phyloP scores from a whole-genome alignment of 345 rosid species.

The Schrenkiella parvula region DNA sequence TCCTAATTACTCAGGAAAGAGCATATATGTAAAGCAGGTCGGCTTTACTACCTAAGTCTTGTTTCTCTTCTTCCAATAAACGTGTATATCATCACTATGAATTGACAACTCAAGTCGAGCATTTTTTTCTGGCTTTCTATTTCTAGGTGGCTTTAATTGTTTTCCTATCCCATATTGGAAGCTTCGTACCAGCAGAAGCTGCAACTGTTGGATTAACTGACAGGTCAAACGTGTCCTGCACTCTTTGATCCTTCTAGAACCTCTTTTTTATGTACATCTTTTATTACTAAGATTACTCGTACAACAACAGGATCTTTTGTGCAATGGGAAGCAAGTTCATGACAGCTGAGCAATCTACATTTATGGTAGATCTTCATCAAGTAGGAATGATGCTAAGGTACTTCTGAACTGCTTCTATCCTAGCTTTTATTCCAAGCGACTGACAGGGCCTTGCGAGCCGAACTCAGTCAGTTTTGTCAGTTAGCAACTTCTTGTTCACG shows the following conservation, averaged over 20 bases:
- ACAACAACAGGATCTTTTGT: slow-evolving; percentile 75
- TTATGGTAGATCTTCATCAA: slow-evolving; percentile 98
- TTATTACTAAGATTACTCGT: slow-evolving; percentile 20
- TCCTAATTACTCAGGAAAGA: slow-evolving; percentile 97
- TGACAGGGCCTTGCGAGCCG: neutral
- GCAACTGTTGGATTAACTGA: slow-evolving; percentile 95
- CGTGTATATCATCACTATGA: neutral
- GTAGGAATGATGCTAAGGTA: slow-evolving; percentile 97
- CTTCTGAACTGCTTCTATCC: neutral
- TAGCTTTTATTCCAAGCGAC: neutral
- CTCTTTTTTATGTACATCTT: neutral
- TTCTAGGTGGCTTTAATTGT: slow-evolving; percentile 91
- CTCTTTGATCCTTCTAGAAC: slow-evolving; percentile 20
- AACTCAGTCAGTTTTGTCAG: neutral
- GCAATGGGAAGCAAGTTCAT: slow-evolving; percentile 90
- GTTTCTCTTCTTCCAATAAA: neutral
- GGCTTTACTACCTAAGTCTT: slow-evolving; percentile 8
- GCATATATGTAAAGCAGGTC: slow-evolving; percentile 94
- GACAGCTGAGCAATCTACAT: slow-evolving; percentile 92
- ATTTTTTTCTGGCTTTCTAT: slow-evolving; percentile 3
- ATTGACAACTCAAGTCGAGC: neutral
- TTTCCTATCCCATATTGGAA: slow-evolving; percentile 94
- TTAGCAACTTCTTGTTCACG: slow-evolving; percentile 1
- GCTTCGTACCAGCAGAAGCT: slow-evolving; percentile 96
- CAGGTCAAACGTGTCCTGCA: slow-evolving; percentile 44